Evolutionary conservation across 768 basidiomycete genomes (phyloP).

Genomic region (Pisolithus sp.): DNA sequence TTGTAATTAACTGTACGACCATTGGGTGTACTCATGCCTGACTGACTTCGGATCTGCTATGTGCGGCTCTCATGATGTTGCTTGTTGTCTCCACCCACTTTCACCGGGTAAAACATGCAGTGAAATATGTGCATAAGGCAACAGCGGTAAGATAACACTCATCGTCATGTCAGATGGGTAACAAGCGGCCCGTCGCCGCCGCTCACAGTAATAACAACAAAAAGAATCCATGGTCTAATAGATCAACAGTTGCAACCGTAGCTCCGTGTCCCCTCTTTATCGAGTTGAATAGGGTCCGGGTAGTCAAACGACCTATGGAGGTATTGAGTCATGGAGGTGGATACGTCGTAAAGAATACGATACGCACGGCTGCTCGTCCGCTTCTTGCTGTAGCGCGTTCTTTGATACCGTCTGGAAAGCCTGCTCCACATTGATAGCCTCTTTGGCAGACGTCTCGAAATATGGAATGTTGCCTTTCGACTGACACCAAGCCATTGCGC

Average conservation of each 20-base stretch:
- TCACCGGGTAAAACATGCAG: slow-evolving; percentile 7
- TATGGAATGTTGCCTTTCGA: slow-evolving; percentile 99
- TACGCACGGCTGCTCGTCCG: slow-evolving; percentile 87
- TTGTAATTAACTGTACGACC: slow-evolving; percentile 13
- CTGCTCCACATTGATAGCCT: slow-evolving; percentile 99
- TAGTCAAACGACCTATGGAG: slow-evolving; percentile 89
- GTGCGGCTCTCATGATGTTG: slow-evolving; percentile 10
- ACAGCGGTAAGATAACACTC: slow-evolving; percentile 30
- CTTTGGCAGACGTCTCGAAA: slow-evolving; percentile 99
- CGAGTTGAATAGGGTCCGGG: slow-evolving; percentile 96
- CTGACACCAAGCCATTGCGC: slow-evolving; percentile 99
- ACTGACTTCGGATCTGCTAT: slow-evolving; percentile 10
- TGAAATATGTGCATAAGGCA: slow-evolving; percentile 18
- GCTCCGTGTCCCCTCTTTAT: slow-evolving; percentile 85
- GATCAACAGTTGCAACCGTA: slow-evolving; percentile 87
- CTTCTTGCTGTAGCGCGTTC: slow-evolving; percentile 97
- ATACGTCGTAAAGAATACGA: slow-evolving; percentile 4
- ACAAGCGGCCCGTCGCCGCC: slow-evolving; percentile 20
- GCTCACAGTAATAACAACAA: slow-evolving; percentile 18
- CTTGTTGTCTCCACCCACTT: slow-evolving; percentile 1
- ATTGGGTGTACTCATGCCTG: not conserved
- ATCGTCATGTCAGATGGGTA: slow-evolving; percentile 27
- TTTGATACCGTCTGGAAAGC: slow-evolving; percentile 99
- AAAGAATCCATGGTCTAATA: slow-evolving; percentile 17
- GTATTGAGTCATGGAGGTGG: slow-evolving; percentile 9